Base-by-base conservation (phyloP, 352 stramenopile genomes). In the Phytopythium mirpurense region DNA sequence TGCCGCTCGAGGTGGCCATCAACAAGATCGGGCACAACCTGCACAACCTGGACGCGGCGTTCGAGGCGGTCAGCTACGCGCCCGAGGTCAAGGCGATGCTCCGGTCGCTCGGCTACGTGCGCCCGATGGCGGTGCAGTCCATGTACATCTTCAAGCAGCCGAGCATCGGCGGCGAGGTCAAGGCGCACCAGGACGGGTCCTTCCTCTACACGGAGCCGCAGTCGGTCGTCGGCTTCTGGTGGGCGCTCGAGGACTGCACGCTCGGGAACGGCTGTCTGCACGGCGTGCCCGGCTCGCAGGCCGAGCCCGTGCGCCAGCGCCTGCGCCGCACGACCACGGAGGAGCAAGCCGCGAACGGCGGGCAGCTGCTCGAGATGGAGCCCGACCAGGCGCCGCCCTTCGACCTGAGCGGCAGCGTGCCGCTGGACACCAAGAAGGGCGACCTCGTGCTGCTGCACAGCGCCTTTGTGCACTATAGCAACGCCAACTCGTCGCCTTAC, bases 81-180 rank as follows among this genome's bases (percentile, higher is more conserved):
- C 23, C 66, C 0, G 72, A 90, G 51, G 77, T 98, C 15, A 36
- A 78, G 26, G 66, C 45, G 34, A 85, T 98, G 14, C 64, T 90
- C 48, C 67, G 76, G 50, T 91, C 86, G 23, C 75, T 98, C 23
- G 78, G 81, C 4, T 98, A 95, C 63, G 59, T 74, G 38, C 74
- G 93, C 31, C 93, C 96, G 2, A 76, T 97, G 31, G 76, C 95
- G 1, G 92, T 96, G 48, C 93, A 98, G 63, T 95, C 73, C 47
- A 98, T 98, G 96, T 98, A 98, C 70, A 98, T 98, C 67, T 98
- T 98, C 75, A 98, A 98, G 67, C 88, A 98, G 65, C 84, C 89
- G 19, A 77, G 70, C 32, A 96, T 98, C 51, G 94, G 96, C 32
- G 94, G 93, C 34, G 89, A 97, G 40, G 94, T 98, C 0, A 90